phyloP scores from a whole-genome alignment of 192 early-diverging fungal genomes.

The Linnemannia hyalina region DNA sequence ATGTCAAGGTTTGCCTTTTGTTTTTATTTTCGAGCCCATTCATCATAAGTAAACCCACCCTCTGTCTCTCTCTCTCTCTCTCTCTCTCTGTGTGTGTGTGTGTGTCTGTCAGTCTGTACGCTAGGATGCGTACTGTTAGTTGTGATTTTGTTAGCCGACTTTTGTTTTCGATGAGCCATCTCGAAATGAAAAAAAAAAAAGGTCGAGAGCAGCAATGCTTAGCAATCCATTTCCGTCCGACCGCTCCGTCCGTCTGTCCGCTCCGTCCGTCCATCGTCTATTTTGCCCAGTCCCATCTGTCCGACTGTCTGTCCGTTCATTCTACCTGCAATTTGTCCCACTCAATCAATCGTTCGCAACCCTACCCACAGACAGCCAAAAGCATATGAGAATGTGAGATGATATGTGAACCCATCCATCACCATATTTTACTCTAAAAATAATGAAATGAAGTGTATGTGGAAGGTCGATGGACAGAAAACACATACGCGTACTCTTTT shows the following conservation, averaged over 20 bases:
- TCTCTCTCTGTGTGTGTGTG: background rate
- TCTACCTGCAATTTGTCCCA: background rate
- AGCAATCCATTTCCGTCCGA: slow-evolving; percentile 7
- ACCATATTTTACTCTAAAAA: background rate
- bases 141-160: background rate
- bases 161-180: slow-evolving; percentile 6
- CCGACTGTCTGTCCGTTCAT: background rate
- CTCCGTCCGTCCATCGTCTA: background rate
- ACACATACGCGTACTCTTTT: too few species aligned
- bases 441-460: background rate
- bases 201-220: slow-evolving; percentile 5
- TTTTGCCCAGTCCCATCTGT: background rate
- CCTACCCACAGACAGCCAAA: background rate
- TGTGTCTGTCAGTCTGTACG: background rate
- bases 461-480: too few species aligned
- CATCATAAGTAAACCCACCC: background rate
- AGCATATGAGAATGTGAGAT: background rate
- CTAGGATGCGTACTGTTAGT: background rate
- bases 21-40: slow-evolving; percentile 6
- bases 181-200: slow-evolving; percentile 3
- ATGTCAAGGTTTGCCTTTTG: slow-evolving; percentile 4
- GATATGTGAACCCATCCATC: background rate
- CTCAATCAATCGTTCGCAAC: background rate
- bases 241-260: background rate
- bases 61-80: background rate